Percentiles rank a stretch among this genome's conserved stretches.
Conservation (phyloP, 441 rosid genomes). For the Manihot esculenta region DNA sequence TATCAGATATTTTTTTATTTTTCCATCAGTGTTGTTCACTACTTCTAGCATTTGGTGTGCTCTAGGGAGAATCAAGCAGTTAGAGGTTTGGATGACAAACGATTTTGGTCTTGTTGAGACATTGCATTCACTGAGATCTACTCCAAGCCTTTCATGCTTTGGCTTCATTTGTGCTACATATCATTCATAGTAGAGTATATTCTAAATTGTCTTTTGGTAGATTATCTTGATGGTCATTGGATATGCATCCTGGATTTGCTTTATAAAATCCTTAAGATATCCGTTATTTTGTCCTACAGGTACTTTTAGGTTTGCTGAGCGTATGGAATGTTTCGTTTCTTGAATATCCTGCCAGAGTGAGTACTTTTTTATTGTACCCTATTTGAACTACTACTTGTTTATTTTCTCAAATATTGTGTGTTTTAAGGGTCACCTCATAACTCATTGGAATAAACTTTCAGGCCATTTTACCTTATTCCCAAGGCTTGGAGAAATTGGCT, state of each 20-base stretch:
- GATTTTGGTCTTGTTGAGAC: neutral
- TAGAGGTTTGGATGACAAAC: neutral
- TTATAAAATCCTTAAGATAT: constrained; percentile 18
- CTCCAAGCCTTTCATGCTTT: neutral
- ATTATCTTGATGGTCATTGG: neutral
- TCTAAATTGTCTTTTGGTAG: neutral
- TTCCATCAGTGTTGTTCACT: neutral
- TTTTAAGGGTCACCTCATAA: neutral
- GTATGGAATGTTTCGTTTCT: constrained; percentile 95
- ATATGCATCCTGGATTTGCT: constrained; percentile 7
- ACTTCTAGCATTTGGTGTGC: neutral
- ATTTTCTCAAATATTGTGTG: neutral
- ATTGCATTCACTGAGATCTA: neutral
- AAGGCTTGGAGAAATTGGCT: constrained; percentile 90
- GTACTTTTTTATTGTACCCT: constrained; percentile 26
- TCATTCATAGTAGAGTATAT: neutral
- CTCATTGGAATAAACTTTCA: constrained; percentile 31
- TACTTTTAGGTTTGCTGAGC: constrained; percentile 82
- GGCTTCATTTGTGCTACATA: neutral
- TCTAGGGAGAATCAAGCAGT: neutral
- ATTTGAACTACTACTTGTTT: neutral
- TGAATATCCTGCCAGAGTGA: constrained; percentile 92
- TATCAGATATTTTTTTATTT: neutral
- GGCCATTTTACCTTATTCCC: constrained; percentile 96
- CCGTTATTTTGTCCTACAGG: constrained; percentile 47